phyloP scores from a whole-genome alignment of 768 basidiomycete genomes.

The Leucosporidium yakuticum region DNA sequence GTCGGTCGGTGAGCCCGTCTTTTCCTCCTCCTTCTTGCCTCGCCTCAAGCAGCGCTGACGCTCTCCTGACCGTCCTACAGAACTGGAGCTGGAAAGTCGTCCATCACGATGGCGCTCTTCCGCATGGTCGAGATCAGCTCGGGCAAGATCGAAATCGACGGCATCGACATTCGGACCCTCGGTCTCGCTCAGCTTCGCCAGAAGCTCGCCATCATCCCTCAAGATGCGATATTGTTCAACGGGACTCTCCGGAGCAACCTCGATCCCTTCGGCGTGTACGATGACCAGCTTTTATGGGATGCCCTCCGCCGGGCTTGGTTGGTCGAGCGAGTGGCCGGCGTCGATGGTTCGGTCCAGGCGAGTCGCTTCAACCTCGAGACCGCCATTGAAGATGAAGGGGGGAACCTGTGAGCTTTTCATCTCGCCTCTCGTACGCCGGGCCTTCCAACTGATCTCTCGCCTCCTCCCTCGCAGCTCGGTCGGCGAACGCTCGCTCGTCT shows the following conservation, averaged over 20 bases:
- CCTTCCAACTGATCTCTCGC: no score
- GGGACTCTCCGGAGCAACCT: conserved; percentile 63
- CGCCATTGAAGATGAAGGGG: neutral
- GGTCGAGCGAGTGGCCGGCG: neutral
- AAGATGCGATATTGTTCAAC: conserved; percentile 33
- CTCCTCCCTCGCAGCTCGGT: conserved; percentile 13
- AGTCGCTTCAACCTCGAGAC: neutral
- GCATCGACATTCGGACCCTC: conserved; percentile 47
- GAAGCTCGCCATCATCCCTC: conserved; percentile 46
- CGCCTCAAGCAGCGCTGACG: neutral
- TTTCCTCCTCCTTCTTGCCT: no score
- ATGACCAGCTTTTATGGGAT: conserved; percentile 22
- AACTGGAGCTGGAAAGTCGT: conserved; percentile 46
- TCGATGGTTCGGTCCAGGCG: neutral
- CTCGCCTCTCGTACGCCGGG: no score
- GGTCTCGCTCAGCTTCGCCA: conserved; percentile 53
- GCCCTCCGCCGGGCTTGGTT: neutral
- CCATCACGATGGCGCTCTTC: conserved; percentile 45
- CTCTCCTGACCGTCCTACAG: conserved; percentile 33
- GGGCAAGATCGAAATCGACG: conserved; percentile 44
- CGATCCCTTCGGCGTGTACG: conserved; percentile 34
- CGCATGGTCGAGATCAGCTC: conserved; percentile 45
- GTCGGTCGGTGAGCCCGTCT: conserved; percentile 64
- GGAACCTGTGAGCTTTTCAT: neutral
- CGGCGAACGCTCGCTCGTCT: conserved; percentile 69